Evolutionary conservation across 2,329 filamentous ascomycete genomes (phyloP), one percentile per base, ranked within the genome.

Genomic region (Hymenoscyphus salicellus): DNA sequence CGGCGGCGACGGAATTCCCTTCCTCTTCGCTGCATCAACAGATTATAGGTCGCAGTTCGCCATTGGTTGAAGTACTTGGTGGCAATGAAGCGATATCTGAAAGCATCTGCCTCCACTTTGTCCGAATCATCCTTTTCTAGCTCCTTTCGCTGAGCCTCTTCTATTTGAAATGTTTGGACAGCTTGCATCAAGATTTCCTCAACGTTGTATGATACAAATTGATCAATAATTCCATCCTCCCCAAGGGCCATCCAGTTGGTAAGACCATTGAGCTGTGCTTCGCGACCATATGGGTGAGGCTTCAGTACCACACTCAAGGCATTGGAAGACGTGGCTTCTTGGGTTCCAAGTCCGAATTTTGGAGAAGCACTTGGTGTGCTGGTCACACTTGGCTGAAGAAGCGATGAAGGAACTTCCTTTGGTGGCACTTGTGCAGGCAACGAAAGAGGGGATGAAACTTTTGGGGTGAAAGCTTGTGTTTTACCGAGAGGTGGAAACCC

Each of bases 211-310:
- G 65, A 63, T 20, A 63, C 72, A 57, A 76, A 76, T 38, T 77
- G 72, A 23, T 76, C 74, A 16, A 77, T 33, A n/a, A 77, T 62
- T 11, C 75, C 75, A 36, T 71, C 70, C 23, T 71, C 66, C 1
- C 73, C 75, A 6, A 72, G 60, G 8, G 67, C 56, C 55, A 72
- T 52, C 75, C 75, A 76, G 28, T 73, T 61, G 17, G 72, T 58
- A 20, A 75, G 58, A 5, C 38, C 46, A 36, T 60, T 63, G 23
- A 71, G 60, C 57, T 61, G 59, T 20, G 55, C 36, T 23, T 62
- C 30, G 55, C 49, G 63, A 26, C 64, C 43, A 32, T 56, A 46
- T 30, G 55, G 20, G 5, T 23, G 38, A 33, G 61, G 38, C 32
- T 64, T 55, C n/a, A 33, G 52, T 14, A 58, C 20, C 4, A 23